Conservation (phyloP, 352 stramenopile species). For the Globisporangium spiculum region DNA sequence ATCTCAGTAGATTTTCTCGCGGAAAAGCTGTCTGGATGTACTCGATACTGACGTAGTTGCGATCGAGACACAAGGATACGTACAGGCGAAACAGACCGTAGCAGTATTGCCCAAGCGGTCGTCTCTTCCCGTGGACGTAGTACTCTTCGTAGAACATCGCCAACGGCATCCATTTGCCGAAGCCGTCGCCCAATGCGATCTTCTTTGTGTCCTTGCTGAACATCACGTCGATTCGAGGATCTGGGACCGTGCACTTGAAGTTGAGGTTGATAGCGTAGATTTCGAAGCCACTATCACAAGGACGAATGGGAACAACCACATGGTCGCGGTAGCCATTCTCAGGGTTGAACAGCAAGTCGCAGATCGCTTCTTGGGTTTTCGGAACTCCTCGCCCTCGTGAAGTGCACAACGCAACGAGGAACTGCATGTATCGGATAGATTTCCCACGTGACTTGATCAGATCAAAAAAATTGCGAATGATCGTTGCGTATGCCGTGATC, state of each 20-base stretch:
- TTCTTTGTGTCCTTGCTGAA: conserved; percentile 24
- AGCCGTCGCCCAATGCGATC: conserved; percentile 6
- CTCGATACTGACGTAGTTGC: conserved; percentile 77
- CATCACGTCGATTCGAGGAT: conserved; percentile 37
- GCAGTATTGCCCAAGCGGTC: conserved; percentile 59
- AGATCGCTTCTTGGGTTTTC: conserved; percentile 76
- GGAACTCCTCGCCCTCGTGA: conserved; percentile 53
- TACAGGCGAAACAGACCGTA: conserved; percentile 71
- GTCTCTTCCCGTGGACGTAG: conserved; percentile 43
- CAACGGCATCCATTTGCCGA: conserved; percentile 42
- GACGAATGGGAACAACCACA: conserved; percentile 51
- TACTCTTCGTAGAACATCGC: conserved; percentile 64
- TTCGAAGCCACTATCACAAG: conserved; percentile 44
- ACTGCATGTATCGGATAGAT: conserved; percentile 76
- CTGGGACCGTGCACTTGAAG: conserved; percentile 16
- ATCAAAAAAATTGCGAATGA: conserved; percentile 69
- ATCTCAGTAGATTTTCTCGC: conserved; percentile 43
- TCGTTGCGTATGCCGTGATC: conserved; percentile 55
- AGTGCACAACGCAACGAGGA: conserved; percentile 64
- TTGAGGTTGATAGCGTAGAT: conserved; percentile 34
- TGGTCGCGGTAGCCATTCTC: conserved; percentile 51
- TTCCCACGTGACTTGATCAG: conserved; percentile 66
- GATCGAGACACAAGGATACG: conserved; percentile 63
- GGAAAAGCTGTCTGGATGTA: conserved; percentile 64
- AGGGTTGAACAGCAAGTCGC: conserved; percentile 62